These are phyloP conservation scores for Apodospora peruviana DNA, from an alignment of 495 filamentous ascomycete genomes.

Conservation along the genomic window DNA sequence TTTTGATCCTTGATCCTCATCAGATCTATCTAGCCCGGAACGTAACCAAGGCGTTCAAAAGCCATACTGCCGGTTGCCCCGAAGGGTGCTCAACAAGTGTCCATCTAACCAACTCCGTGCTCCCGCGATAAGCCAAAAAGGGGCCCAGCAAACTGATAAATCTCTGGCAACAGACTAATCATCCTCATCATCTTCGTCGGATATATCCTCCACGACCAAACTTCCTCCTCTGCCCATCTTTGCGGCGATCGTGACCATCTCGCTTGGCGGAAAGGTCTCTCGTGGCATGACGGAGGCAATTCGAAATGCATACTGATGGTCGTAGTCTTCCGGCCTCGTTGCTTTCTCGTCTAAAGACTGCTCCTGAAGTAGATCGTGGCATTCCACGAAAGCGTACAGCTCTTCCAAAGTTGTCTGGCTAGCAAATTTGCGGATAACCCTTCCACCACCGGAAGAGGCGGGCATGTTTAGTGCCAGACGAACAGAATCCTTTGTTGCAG, in stretches of 20 bases:
- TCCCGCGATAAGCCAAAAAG: not conserved
- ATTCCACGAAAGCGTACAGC: constrained; percentile 94
- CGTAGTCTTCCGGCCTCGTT: constrained; percentile 58
- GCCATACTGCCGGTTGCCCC: no score
- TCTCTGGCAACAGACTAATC: constrained; percentile 11
- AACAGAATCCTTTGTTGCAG: constrained; percentile 61
- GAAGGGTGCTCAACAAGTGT: no score
- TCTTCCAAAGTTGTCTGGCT: constrained; percentile 68
- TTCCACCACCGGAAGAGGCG: constrained; percentile 49
- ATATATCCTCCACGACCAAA: constrained; percentile 68
- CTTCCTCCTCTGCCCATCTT: constrained; percentile 80
- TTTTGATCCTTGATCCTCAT: no score
- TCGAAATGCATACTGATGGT: constrained; percentile 74
- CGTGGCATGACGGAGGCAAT: constrained; percentile 81
- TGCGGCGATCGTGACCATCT: constrained; percentile 57
- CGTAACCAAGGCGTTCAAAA: no score
- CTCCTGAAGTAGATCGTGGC: constrained; percentile 59
- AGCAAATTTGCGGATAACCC: constrained; percentile 70
- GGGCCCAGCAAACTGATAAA: not conserved
- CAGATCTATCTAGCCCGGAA: no score
- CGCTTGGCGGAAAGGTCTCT: constrained; percentile 63
- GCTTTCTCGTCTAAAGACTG: constrained; percentile 29
- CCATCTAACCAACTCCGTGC: not conserved
- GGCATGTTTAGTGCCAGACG: constrained; percentile 77
- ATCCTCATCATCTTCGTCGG: constrained; percentile 25